Conservation (phyloP, 495 filamentous ascomycete genomes). For the Daldinia caldariorum region DNA sequence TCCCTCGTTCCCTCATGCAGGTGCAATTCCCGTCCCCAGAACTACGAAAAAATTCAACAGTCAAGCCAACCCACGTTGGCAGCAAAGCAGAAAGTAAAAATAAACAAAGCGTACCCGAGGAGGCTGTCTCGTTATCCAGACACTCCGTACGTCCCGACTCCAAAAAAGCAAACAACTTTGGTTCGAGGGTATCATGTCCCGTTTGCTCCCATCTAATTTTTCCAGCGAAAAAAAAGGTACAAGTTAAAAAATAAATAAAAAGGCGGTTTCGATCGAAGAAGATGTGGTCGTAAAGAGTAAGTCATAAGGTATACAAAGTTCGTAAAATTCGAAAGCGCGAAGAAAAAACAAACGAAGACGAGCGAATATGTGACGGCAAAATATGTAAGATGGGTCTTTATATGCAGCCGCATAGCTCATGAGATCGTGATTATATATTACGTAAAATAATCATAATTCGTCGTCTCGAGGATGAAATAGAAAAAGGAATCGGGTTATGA, state of each 20-base stretch:
- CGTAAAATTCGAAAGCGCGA: slow-evolving; percentile 13
- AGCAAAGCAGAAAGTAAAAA: slow-evolving; percentile 36
- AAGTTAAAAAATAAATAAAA: slow-evolving; percentile 15
- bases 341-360: slow-evolving; percentile 17
- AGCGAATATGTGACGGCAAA: slow-evolving; percentile 10
- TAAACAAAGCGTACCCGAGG: slow-evolving; percentile 5
- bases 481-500: slow-evolving; percentile 14
- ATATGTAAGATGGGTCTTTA: slow-evolving; percentile 21
- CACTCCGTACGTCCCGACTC: slow-evolving; percentile 24
- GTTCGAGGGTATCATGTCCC: slow-evolving; percentile 43
- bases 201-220: slow-evolving; percentile 40
- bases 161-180: slow-evolving; percentile 32
- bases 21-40: slow-evolving; percentile 2
- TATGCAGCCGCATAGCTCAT: slow-evolving; percentile 41
- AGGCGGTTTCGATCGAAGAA: not conserved
- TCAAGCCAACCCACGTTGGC: not conserved
- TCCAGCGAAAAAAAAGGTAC: slow-evolving; percentile 10
- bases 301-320: slow-evolving; percentile 30
- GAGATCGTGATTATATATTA: slow-evolving; percentile 46
- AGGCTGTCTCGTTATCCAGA: slow-evolving; percentile 21
- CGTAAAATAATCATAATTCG: slow-evolving; percentile 38
- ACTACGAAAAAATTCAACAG: not conserved
- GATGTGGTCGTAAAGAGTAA: slow-evolving; percentile 27
- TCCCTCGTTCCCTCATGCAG: slow-evolving; percentile 5
- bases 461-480: slow-evolving; percentile 31